phyloP scores from a whole-genome alignment of 345 rosid species.

The Carallia pectinifolia region DNA sequence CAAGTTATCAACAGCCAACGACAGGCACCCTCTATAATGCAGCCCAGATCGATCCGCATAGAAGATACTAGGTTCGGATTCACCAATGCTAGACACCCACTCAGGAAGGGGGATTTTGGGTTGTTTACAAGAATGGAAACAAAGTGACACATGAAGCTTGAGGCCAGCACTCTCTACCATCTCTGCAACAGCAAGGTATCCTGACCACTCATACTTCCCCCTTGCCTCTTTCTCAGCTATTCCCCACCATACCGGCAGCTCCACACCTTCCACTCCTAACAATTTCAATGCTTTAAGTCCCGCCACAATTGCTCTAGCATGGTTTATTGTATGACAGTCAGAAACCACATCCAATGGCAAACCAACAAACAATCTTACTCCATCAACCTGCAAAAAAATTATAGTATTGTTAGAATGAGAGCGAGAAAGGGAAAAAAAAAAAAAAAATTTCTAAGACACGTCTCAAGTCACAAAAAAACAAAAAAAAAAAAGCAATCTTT shows the following conservation, averaged over 20 bases:
- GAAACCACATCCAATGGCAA: constrained; percentile 82
- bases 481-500: neutral
- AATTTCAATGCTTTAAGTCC: constrained; percentile 87
- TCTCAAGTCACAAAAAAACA: neutral
- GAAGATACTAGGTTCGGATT: constrained; percentile 51
- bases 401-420: neutral
- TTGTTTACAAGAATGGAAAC: constrained; percentile 56
- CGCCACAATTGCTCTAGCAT: constrained; percentile 65
- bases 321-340: constrained; percentile 54
- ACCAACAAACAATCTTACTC: constrained; percentile 70
- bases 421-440: neutral
- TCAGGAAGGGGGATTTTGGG: constrained; percentile 58
- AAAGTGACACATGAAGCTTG: constrained; percentile 74
- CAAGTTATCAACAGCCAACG: constrained; percentile 73
- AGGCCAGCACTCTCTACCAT: constrained; percentile 73
- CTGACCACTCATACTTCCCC: constrained; percentile 83
- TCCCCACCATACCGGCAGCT: constrained; percentile 94
- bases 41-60: constrained; percentile 55
- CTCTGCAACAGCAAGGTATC: constrained; percentile 73
- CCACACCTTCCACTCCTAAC: constrained; percentile 85
- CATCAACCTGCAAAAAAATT: constrained; percentile 44
- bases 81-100: constrained; percentile 66
- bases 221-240: constrained; percentile 78
- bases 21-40: constrained; percentile 59
- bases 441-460: neutral